Evolutionary conservation across 2,329 filamentous ascomycete species (phyloP).

Genomic region (Diaporthe ilicicola): DNA sequence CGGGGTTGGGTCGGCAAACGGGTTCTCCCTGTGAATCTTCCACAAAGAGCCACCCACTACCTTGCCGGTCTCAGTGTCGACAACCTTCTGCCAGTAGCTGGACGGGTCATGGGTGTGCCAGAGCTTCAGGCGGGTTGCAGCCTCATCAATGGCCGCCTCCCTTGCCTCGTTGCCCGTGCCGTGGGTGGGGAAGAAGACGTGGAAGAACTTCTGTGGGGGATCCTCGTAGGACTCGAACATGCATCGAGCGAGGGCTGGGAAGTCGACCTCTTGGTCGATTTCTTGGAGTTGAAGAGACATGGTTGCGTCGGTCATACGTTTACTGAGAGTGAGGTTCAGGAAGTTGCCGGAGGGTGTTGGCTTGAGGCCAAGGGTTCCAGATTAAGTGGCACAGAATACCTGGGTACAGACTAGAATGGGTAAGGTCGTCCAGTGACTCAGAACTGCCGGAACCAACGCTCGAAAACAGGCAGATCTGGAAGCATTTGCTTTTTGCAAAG

Average conservation of each 20-base stretch:
- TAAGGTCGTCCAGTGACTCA: not conserved
- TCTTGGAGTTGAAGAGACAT: not conserved
- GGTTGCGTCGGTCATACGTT: not conserved
- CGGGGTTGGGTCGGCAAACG: constrained; percentile 35
- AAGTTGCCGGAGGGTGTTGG: not conserved
- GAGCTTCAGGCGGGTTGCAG: constrained; percentile 34
- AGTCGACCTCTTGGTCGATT: constrained; percentile 8
- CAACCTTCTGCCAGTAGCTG: constrained; percentile 43
- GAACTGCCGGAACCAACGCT: too few relatives aligned
- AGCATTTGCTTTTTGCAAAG: not conserved
- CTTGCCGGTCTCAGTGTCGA: constrained; percentile 40
- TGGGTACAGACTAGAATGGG: not conserved
- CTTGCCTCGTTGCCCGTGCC: constrained; percentile 34
- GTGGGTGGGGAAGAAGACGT: constrained; percentile 40
- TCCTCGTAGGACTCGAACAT: constrained; percentile 40
- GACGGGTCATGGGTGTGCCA: constrained; percentile 41
- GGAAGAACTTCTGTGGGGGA: constrained; percentile 39
- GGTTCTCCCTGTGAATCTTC: constrained; percentile 42
- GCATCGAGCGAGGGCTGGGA: constrained; percentile 34
- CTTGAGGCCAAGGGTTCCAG: not conserved
- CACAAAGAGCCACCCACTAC: constrained; percentile 42
- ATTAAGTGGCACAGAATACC: not conserved
- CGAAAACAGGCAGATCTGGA: not conserved
- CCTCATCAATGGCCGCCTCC: constrained; percentile 37
- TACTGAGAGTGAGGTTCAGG: not conserved